phyloP scores from a whole-genome alignment of 2,329 filamentous ascomycete species.

The Akanthomyces muscarius region DNA sequence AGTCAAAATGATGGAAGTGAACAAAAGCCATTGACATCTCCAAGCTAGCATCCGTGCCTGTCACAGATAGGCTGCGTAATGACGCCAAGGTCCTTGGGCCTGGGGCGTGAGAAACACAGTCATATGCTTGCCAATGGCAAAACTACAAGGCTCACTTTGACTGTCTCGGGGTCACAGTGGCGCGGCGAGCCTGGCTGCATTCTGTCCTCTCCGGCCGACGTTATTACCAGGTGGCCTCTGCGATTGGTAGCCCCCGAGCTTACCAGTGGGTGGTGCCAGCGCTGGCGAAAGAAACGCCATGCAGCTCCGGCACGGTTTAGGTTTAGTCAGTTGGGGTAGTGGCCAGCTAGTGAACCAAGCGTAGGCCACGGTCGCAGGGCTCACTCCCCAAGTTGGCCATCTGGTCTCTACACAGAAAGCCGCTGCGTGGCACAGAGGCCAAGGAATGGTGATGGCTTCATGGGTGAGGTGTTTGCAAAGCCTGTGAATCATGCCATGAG shows the following conservation, averaged over 20 bases:
- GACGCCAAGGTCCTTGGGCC: not conserved
- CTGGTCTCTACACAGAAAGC: not conserved
- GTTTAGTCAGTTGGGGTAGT: constrained; percentile 11
- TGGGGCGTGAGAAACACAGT: not conserved
- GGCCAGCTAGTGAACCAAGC: not conserved
- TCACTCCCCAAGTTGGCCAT: not conserved
- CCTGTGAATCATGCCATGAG: constrained; percentile 9
- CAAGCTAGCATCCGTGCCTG: not conserved
- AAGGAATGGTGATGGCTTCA: not conserved
- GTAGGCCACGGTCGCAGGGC: not conserved
- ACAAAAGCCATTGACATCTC: not conserved
- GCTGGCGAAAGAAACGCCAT: not conserved
- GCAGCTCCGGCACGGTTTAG: not conserved
- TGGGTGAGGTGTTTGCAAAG: not conserved
- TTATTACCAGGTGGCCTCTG: constrained; percentile 21
- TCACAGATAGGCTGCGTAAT: not conserved
- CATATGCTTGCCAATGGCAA: not conserved
- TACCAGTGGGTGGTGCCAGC: constrained; percentile 19
- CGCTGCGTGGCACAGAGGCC: not conserved
- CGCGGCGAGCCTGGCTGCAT: not conserved
- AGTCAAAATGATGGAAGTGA: not conserved
- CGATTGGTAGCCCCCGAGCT: constrained; percentile 22
- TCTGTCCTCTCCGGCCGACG: not conserved
- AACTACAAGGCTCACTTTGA: not conserved
- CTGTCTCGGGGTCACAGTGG: not conserved